Evolutionary conservation across 1,139 yeast genomes (phyloP).

Genomic region (Williopsis jadinii): DNA sequence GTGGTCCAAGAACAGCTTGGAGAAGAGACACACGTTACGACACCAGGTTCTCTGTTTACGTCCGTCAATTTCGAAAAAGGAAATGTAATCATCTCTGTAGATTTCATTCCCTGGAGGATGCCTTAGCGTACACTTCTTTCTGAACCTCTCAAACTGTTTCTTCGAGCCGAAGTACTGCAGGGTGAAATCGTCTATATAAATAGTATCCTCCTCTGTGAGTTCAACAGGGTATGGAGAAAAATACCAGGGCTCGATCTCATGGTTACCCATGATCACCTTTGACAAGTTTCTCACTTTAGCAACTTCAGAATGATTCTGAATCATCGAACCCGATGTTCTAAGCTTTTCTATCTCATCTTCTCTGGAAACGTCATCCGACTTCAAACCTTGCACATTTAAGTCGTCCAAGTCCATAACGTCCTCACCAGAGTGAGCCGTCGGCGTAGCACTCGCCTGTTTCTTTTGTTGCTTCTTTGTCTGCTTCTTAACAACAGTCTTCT

Average conservation of each 20-base stretch:
- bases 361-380: conserved; percentile 62
- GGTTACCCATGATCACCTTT: conserved; percentile 77
- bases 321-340: conserved; percentile 94
- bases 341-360: conserved; percentile 91
- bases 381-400: conserved; percentile 75
- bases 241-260: conserved; percentile 97
- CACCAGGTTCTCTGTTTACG: conserved; percentile 96
- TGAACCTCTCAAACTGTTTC: conserved; percentile 87
- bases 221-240: conserved; percentile 96
- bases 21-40: conserved; percentile 80
- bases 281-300: conserved; percentile 84
- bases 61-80: conserved; percentile 95
- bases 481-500: conserved; percentile 22
- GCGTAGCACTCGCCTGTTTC: conserved; percentile 18
- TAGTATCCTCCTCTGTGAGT: conserved; percentile 81
- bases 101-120: conserved; percentile 99
- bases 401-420: conserved; percentile 85
- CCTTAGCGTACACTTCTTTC: conserved; percentile 75
- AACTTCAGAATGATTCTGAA: conserved; percentile 78
- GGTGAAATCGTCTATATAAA: conserved; percentile 89
- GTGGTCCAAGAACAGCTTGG: conserved; percentile 88
- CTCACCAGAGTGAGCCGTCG: conserved; percentile 27
- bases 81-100: conserved; percentile 77
- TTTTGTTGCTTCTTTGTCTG: conserved; percentile 22
- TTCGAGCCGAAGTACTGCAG: conserved; percentile 81